Evolutionary conservation across 139 green algal genomes (phyloP), one percentile per base, ranked within the genome.

Genomic region (Volvox africanus): DNA sequence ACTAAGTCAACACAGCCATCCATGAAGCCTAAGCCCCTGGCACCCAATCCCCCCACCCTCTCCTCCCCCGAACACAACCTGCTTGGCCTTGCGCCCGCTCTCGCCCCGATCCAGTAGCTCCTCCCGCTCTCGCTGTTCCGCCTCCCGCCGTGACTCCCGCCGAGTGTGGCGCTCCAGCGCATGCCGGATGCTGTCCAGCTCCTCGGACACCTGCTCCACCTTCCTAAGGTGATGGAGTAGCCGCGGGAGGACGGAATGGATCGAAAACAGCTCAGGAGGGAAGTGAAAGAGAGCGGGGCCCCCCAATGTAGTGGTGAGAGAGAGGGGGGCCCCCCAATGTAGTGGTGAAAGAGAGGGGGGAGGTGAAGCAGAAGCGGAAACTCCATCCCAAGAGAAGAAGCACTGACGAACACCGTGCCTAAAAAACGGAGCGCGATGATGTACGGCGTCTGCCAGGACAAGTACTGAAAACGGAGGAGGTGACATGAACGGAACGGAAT

Each of bases 121-220:
- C 61, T 95, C 90, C 21, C 97, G 93, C 36, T 98, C 95, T 75
- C 68, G 73, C 83, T 85, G 61, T 75, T 93, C 92, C 33, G 86
- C 89, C 24, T 20, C 35, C 2, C 88, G 88, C 65, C 65, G 87
- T 85, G 77, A 93, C 84, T 80, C 94, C 14, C 92, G 87, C 5
- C 22, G 88, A 20, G 79, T 50, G 32, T 90, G 88, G 13, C 91
- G 91, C 22, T 93, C 88, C 30, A 93, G 71, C 0, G 82, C 50
- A 28, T 77, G 62, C 80, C 93, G 78, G 55, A 99, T 86, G 0
- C 92, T 68, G 82, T 97, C 93, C n/a, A 94, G 88, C 91, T 99
- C 97, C 88, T 98, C 97, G 6, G 89, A 80, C 11, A 98, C 93
- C 88, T 97, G 95, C 92, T 99, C 96, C 76, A 99, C 97, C 90